These are phyloP conservation scores for Candida oleophila DNA, from an alignment of 805 yeast genomes.

Conservation along the genomic window DNA sequence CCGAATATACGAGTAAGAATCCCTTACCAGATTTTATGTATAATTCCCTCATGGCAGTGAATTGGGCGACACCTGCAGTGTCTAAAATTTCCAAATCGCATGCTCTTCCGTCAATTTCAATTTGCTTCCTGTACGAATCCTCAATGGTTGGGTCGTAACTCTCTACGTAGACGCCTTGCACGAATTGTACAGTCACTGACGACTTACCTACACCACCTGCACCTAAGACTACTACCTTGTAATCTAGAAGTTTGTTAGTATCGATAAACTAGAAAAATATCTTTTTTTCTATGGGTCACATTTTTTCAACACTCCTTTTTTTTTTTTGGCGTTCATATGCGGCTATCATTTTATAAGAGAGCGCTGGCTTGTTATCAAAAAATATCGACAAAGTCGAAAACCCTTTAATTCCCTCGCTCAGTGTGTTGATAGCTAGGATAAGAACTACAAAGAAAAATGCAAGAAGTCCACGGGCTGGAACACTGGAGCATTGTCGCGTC, in stretches of 20 bases:
- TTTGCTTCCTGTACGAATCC: slow-evolving; percentile 87
- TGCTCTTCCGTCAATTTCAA: slow-evolving; percentile 83
- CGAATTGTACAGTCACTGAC: slow-evolving; percentile 87
- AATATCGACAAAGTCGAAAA: too few relatives aligned
- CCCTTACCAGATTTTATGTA: slow-evolving; percentile 87
- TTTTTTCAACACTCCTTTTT: neutral
- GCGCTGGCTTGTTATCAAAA: too few relatives aligned
- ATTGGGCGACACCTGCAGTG: slow-evolving; percentile 76
- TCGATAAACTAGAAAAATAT: neutral
- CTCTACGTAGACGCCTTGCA: slow-evolving; percentile 86
- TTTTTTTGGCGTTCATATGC: neutral
- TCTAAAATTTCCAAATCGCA: slow-evolving; percentile 74
- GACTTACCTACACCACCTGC: slow-evolving; percentile 99
- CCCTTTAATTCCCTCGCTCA: too few relatives aligned
- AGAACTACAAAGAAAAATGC: too few relatives aligned
- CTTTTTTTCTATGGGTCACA: neutral
- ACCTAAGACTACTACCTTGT: slow-evolving; percentile 87
- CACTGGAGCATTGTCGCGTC: too few relatives aligned
- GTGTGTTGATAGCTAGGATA: too few relatives aligned
- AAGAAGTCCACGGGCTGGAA: too few relatives aligned
- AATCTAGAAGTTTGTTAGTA: slow-evolving; percentile 47
- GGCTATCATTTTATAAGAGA: too few relatives aligned
- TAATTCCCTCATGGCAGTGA: slow-evolving; percentile 91
- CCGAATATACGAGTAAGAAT: slow-evolving; percentile 56
- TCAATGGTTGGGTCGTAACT: slow-evolving; percentile 96